Evolutionary conservation across 2,329 filamentous ascomycete species (phyloP).

Genomic region (Ascochyta pisi): DNA sequence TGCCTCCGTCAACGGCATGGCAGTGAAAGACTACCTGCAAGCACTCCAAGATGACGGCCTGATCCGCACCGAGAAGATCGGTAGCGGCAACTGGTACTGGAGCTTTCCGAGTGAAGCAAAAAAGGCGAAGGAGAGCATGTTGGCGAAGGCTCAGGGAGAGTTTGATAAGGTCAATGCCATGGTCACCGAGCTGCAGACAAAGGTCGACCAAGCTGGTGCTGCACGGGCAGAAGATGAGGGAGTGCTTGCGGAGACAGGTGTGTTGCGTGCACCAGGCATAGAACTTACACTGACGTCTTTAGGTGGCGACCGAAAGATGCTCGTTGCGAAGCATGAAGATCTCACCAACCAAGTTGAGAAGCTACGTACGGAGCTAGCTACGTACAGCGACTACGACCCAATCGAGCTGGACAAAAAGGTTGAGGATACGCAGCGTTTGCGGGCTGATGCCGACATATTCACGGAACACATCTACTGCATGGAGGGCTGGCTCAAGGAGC

Average conservation of each 20-base stretch:
- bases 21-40: conserved; percentile 72
- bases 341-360: conserved; percentile 47
- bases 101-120: conserved; percentile 67
- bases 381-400: conserved; percentile 56
- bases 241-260: conserved; percentile 43
- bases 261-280: not conserved
- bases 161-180: conserved; percentile 45
- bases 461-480: conserved; percentile 56
- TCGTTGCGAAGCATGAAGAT: conserved; percentile 45
- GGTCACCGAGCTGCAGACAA: conserved; percentile 50
- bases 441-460: conserved; percentile 44
- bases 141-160: conserved; percentile 49
- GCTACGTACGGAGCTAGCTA: conserved; percentile 52
- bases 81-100: conserved; percentile 77
- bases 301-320: conserved; percentile 48
- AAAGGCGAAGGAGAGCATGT: conserved; percentile 51
- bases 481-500: conserved; percentile 53
- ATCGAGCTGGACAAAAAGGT: conserved; percentile 53
- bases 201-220: conserved; percentile 49
- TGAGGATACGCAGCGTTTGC: conserved; percentile 37
- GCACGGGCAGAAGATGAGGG: conserved; percentile 50
- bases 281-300: not conserved
- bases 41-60: conserved; percentile 66
- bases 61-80: conserved; percentile 72
- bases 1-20: conserved; percentile 69